phyloP scores from a whole-genome alignment of 225 moss, liverwort and hornwort genomes.

The Pseudisothecium myosuroides region DNA sequence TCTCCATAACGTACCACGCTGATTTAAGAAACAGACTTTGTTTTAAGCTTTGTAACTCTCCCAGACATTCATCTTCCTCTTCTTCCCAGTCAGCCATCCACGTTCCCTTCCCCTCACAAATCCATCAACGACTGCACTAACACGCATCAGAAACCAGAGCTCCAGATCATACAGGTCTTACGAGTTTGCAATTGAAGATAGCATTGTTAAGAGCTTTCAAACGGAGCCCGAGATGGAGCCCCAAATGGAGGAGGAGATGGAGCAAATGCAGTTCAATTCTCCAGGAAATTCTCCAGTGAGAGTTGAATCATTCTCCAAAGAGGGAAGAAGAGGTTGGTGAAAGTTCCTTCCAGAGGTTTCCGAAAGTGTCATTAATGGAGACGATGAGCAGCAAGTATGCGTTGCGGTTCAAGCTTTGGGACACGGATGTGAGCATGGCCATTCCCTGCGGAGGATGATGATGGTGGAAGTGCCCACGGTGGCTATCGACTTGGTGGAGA shows the following conservation, averaged over 20 bases:
- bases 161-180: neutral
- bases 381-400: constrained; percentile 14
- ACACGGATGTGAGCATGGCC: constrained; percentile 55
- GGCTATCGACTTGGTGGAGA: neutral
- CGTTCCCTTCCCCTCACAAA: neutral
- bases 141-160: neutral
- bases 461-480: constrained; percentile 30
- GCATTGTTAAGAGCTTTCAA: neutral
- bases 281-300: neutral
- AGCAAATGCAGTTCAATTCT: neutral
- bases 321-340: neutral
- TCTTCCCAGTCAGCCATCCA: neutral
- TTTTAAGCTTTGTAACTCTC: neutral
- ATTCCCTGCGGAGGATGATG: constrained; percentile 53
- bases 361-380: constrained; percentile 46
- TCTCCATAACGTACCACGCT: too few species aligned
- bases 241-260: neutral
- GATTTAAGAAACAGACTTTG: neutral
- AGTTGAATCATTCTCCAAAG: neutral
- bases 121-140: neutral
- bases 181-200: neutral
- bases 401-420: constrained; percentile 49
- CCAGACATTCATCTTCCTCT: neutral
- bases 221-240: neutral
- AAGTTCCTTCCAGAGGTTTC: constrained; percentile 30